Conservation (phyloP, 257 asterid species). For the Penstemon davidsonii region DNA sequence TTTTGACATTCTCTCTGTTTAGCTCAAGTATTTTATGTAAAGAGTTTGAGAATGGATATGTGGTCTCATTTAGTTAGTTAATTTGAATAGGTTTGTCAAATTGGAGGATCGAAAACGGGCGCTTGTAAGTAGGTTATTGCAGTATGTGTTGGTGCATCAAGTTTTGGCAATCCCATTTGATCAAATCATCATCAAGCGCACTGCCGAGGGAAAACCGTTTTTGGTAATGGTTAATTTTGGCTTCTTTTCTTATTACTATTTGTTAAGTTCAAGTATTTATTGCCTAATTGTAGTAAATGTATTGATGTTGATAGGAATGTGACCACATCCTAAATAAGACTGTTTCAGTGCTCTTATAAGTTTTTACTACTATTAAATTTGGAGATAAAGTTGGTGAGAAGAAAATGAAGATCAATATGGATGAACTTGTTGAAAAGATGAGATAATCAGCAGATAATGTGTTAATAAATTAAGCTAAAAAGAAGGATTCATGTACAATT, state of each 20-base stretch:
- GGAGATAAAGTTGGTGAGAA: too few relatives aligned
- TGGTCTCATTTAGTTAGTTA: neutral
- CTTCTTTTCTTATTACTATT: too few relatives aligned
- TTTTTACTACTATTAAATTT: too few relatives aligned
- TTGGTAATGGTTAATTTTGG: slow-evolving; percentile 36
- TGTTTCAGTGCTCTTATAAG: too few relatives aligned
- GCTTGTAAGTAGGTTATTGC: slow-evolving; percentile 74
- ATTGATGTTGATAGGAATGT: neutral
- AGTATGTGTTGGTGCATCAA: slow-evolving; percentile 65
- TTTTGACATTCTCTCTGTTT: neutral
- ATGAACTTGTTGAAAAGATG: too few relatives aligned
- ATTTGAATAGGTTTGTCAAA: slow-evolving; percentile 61
- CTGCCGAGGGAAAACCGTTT: slow-evolving; percentile 77
- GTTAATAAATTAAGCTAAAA: too few relatives aligned
- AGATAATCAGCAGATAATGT: too few relatives aligned
- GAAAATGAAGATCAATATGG: too few relatives aligned
- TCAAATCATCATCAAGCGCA: slow-evolving; percentile 51
- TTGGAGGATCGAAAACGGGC: slow-evolving; percentile 69
- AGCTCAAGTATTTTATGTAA: neutral
- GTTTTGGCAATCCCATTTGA: slow-evolving; percentile 59
- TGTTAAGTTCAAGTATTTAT: too few relatives aligned
- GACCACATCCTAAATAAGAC: neutral
- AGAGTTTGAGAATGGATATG: slow-evolving; percentile 4
- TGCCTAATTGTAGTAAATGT: too few relatives aligned
- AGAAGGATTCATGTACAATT: too few relatives aligned